A percentile compares a stretch with the other conserved stretches of the same genome.
Evolutionary conservation across 208 protist species (phyloP).

Genomic region (Polymyxa betae): DNA sequence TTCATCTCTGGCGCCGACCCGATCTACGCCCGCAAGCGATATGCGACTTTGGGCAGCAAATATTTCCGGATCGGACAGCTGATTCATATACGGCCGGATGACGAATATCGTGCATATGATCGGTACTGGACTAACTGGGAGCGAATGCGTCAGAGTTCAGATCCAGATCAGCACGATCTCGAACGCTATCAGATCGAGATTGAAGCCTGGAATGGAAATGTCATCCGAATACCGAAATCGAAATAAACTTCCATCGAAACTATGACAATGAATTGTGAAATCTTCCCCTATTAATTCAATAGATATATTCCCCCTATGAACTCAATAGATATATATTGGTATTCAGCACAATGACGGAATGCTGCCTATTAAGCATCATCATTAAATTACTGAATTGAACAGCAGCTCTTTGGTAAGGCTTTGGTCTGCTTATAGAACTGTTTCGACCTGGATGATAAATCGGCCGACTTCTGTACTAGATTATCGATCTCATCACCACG

Average conservation of each 20-base stretch:
- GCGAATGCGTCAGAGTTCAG: neutral
- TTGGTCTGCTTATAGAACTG: constrained; percentile 49
- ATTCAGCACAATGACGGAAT: too few species aligned
- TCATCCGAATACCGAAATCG: neutral
- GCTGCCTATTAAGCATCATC: too few species aligned
- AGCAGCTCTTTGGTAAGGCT: constrained; percentile 40
- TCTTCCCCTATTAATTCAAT: too few species aligned
- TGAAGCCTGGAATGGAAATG: neutral
- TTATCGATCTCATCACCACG: constrained; percentile 29
- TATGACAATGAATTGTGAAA: too few species aligned
- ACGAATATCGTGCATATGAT: neutral
- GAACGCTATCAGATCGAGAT: neutral
- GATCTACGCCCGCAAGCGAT: neutral
- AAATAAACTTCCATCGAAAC: too few species aligned
- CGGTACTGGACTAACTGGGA: constrained; percentile 22
- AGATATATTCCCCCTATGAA: too few species aligned
- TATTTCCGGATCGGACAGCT: neutral
- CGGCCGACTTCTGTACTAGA: constrained; percentile 11
- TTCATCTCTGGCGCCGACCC: neutral
- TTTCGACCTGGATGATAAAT: constrained; percentile 37
- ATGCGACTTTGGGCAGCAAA: neutral
- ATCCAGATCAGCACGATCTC: neutral
- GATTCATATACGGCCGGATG: neutral
- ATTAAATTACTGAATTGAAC: constrained; percentile 1
- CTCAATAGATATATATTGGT: too few species aligned